phyloP scores from a whole-genome alignment of 2,329 filamentous ascomycete genomes.

The Penicillium sp. region DNA sequence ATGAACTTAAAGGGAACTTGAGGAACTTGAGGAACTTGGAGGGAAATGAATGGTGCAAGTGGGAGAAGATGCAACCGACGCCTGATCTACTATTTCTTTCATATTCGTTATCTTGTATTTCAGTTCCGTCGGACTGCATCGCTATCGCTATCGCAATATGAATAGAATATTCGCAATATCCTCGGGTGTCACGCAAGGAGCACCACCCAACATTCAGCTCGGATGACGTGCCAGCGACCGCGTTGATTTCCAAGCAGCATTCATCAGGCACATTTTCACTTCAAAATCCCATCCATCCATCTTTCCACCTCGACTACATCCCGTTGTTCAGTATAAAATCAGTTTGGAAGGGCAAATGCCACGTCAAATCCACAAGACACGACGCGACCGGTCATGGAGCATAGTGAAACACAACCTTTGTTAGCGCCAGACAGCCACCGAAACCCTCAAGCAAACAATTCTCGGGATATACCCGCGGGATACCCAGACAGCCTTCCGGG shows the following conservation, averaged over 20 bases:
- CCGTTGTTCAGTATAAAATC: neutral
- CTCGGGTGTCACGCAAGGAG: conserved; percentile 15
- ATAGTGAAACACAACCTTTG: conserved; percentile 12
- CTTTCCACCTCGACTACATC: neutral
- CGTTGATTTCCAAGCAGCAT: conserved; percentile 19
- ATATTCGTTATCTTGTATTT: neutral
- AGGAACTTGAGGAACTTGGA: no score
- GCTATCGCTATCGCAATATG: conserved; percentile 2
- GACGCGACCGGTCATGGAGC: conserved; percentile 46
- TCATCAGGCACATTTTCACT: neutral
- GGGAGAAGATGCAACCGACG: neutral
- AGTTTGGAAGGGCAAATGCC: neutral
- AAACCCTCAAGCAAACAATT: neutral
- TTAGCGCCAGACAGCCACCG: conserved; percentile 3
- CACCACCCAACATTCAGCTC: conserved; percentile 22
- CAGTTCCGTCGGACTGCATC: neutral
- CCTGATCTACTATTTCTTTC: neutral
- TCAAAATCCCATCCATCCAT: neutral
- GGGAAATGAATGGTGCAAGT: neutral
- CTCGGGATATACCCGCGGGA: neutral
- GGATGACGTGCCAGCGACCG: conserved; percentile 28
- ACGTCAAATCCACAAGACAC: conserved; percentile 33
- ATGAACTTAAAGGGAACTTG: no score
- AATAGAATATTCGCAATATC: conserved; percentile 1
- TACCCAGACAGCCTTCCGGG: conserved; percentile 46